A percentile compares a stretch with the other conserved stretches of the same genome.
phyloP scores from a whole-genome alignment of 495 filamentous ascomycete species.

The Annulohypoxylon moriforme region DNA sequence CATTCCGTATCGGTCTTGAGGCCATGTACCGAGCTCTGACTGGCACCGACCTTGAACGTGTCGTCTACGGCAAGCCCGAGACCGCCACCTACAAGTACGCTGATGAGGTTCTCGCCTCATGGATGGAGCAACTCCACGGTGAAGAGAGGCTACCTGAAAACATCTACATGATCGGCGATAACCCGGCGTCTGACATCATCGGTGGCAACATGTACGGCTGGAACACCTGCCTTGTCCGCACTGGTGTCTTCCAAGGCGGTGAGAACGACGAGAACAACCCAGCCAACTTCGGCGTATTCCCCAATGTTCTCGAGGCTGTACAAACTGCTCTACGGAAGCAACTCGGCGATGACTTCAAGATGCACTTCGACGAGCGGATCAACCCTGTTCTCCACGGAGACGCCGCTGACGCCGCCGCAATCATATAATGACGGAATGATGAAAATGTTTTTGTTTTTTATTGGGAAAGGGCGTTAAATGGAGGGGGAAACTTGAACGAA shows the following conservation, averaged over 20 bases:
- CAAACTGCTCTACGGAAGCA: constrained; percentile 95
- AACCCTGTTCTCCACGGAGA: constrained; percentile 73
- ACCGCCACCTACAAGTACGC: constrained; percentile 83
- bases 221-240: constrained; percentile 85
- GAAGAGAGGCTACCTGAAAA: constrained; percentile 76
- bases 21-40: constrained; percentile 83
- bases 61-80: constrained; percentile 87
- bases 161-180: constrained; percentile 87
- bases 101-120: constrained; percentile 77
- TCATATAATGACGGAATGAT: constrained; percentile 39
- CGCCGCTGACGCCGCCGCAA: constrained; percentile 44
- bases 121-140: constrained; percentile 82
- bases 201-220: constrained; percentile 85
- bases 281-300: constrained; percentile 89
- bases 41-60: constrained; percentile 79
- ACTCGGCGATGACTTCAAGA: constrained; percentile 68
- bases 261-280: constrained; percentile 94
- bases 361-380: constrained; percentile 61
- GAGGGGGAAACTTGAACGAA: constrained; percentile 21
- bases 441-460: constrained; percentile 12
- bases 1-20: constrained; percentile 81
- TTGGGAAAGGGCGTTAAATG: constrained; percentile 32
- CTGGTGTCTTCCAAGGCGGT: constrained; percentile 65
- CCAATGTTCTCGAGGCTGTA: constrained; percentile 85
- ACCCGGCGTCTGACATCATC: constrained; percentile 81